Evolutionary conservation across 352 stramenopile species (phyloP), one percentile per base, ranked within the genome.

Genomic region (Albugo candida): DNA sequence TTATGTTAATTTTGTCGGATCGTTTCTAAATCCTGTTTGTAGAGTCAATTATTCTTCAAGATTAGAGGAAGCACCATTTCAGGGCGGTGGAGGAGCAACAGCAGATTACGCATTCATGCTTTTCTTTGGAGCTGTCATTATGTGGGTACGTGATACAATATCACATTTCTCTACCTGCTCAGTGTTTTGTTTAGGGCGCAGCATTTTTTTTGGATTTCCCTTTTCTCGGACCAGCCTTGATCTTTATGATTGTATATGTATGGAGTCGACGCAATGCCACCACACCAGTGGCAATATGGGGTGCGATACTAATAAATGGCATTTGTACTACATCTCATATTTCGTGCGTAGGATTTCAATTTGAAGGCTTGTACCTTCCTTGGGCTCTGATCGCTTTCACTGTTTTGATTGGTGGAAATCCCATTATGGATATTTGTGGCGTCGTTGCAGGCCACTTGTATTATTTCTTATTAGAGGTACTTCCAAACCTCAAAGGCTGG

Each of bases 231-330:
- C 67, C 69, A 36, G 77, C 81, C 35, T 65, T 93, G 21, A 87
- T 91, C 59, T 92, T 94, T 48, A 91, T 86, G 70, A 88, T 92
- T 49, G 68, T 92, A 24, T 94, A 94, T 63, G 66, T 94, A 40
- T 94, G 81, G 81, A 94, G 81, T 54, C 79, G 77, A 36, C 74
- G 74, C 11, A 83, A 94, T 52, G 69, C 81, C 37, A 87, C 80
- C 13, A 64, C 69, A 6, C 72, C 76, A 20, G 77, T 89, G 12
- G 63, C 70, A 4, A 85, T 94, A 53, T 92, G 79, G 79, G 77
- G 72, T 84, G 56, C 27, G n/a, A 51, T 6, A 51, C 18, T 21
- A 6, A 8, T 11, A 21, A 49, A 49, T n/a, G n/a, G 35, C n/a
- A 45, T 3, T 48, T 10, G 46, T 11, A 51, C 5, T 48, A 41